These are phyloP conservation scores for Saccharomycopsis javanensis DNA, from an alignment of 805 yeast genomes.

Conservation along the genomic window DNA sequence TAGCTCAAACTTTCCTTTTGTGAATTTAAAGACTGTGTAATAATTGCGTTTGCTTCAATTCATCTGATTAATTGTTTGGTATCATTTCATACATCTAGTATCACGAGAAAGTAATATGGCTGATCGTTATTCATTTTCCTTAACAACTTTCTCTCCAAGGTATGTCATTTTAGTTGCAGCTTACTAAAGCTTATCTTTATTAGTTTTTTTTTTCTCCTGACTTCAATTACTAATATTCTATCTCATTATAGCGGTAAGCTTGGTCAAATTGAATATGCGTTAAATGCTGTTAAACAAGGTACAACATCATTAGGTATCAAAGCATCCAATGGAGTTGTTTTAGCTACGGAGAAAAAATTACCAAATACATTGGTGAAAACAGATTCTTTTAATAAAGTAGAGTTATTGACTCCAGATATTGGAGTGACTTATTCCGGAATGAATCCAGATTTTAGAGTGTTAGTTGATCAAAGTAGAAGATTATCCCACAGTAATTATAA, in stretches of 20 bases:
- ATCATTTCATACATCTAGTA: background rate
- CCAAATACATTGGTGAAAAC: slow-evolving; percentile 66
- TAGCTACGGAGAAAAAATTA: slow-evolving; percentile 93
- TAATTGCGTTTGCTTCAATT: background rate
- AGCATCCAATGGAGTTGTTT: slow-evolving; percentile 90
- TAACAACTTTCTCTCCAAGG: slow-evolving; percentile 97
- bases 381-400: slow-evolving; percentile 70
- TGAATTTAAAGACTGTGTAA: background rate
- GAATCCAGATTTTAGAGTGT: slow-evolving; percentile 97
- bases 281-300: slow-evolving; percentile 96
- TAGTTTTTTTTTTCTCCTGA: background rate
- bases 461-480: slow-evolving; percentile 89
- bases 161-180: slow-evolving; percentile 23
- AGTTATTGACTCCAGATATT: slow-evolving; percentile 82
- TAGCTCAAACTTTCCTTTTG: too few relatives aligned
- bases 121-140: slow-evolving; percentile 93
- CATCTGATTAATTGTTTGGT: background rate
- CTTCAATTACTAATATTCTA: slow-evolving; percentile 5
- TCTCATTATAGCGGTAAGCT: slow-evolving; percentile 72
- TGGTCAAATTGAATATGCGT: slow-evolving; percentile 95
- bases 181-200: too few relatives aligned
- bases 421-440: slow-evolving; percentile 96
- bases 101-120: slow-evolving; percentile 51
- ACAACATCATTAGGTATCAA: slow-evolving; percentile 92
- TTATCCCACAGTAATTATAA: slow-evolving; percentile 89